A percentile compares a stretch with the other conserved stretches of the same genome.
Conservation (phyloP, 371 early-diverging fungal species). For the Rhizopus sp. region DNA sequence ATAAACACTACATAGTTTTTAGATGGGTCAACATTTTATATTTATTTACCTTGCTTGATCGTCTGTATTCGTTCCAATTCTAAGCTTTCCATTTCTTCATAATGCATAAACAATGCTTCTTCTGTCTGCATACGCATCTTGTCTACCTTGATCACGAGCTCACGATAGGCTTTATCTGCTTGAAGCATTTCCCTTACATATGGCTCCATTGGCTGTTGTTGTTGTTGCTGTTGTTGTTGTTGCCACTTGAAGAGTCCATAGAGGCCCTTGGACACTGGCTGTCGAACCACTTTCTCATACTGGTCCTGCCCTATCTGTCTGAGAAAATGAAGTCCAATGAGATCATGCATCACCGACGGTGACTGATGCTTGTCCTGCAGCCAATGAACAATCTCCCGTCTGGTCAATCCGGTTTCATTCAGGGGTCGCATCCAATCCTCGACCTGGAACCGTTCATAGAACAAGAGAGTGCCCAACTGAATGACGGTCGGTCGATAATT, state of each 20-base stretch:
- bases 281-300: not conserved
- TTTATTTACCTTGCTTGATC: conserved; percentile 51
- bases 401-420: not conserved
- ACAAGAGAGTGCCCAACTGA: conserved; percentile 12
- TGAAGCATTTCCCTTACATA: conserved; percentile 39
- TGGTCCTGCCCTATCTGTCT: not conserved
- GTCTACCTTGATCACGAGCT: conserved; percentile 60
- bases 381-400: not conserved
- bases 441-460: conserved; percentile 18
- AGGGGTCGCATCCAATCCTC: conserved; percentile 8
- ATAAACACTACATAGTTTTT: conserved; percentile 48
- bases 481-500: conserved; percentile 9
- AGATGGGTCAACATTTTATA: conserved; percentile 6
- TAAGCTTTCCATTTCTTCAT: conserved; percentile 58
- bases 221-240: conserved; percentile 2
- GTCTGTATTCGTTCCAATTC: conserved; percentile 62
- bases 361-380: not conserved
- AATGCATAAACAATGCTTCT: conserved; percentile 61
- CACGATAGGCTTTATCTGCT: conserved; percentile 60
- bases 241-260: too few species aligned
- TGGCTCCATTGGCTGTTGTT: conserved; percentile 2
- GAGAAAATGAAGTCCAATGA: conserved; percentile 1
- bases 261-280: too few species aligned
- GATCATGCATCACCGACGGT: not conserved
- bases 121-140: conserved; percentile 62